These are phyloP conservation scores for Macrocybe gigantea DNA, from an alignment of 768 basidiomycete species.

Conservation along the genomic window DNA sequence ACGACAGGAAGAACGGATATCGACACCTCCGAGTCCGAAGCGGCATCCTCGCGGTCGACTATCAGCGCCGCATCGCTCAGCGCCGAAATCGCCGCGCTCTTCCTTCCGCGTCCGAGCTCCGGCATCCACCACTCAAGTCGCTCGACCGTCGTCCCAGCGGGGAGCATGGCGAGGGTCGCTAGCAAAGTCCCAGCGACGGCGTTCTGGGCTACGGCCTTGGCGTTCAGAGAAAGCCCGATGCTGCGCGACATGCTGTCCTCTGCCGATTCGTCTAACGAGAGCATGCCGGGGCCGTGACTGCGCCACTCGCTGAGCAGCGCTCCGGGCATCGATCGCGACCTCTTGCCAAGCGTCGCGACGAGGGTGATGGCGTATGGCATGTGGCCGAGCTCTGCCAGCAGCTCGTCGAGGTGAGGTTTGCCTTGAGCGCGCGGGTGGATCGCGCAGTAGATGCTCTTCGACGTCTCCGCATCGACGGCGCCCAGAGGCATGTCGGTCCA, in stretches of 20 bases:
- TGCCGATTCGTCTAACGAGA: slow-evolving; percentile 3
- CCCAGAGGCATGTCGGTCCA: neutral
- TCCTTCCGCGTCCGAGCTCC: slow-evolving; percentile 1
- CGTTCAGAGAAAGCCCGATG: slow-evolving; percentile 5
- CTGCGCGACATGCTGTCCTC: slow-evolving; percentile 6
- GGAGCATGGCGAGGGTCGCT: slow-evolving; percentile 17
- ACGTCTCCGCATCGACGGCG: slow-evolving; percentile 12
- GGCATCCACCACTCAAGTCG: neutral
- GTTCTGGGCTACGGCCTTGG: neutral
- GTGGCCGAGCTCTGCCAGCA: slow-evolving; percentile 18
- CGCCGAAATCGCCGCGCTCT: neutral
- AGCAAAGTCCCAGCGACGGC: slow-evolving; percentile 8
- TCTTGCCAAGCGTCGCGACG: slow-evolving; percentile 20
- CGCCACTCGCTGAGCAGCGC: slow-evolving; percentile 3
- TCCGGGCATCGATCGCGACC: neutral
- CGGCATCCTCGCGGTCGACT: slow-evolving; percentile 3
- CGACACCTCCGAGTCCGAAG: slow-evolving; percentile 1
- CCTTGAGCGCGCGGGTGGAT: slow-evolving; percentile 12
- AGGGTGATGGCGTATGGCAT: slow-evolving; percentile 29
- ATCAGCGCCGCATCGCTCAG: slow-evolving; percentile 1
- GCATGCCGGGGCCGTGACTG: neutral
- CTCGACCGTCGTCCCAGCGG: slow-evolving; percentile 12
- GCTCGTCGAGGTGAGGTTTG: slow-evolving; percentile 13
- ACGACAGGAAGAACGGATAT: slow-evolving; percentile 15
- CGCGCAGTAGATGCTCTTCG: slow-evolving; percentile 14